These are phyloP conservation scores for Cordyceps tenuipes DNA, from an alignment of 2,329 filamentous ascomycete species.

Conservation along the genomic window DNA sequence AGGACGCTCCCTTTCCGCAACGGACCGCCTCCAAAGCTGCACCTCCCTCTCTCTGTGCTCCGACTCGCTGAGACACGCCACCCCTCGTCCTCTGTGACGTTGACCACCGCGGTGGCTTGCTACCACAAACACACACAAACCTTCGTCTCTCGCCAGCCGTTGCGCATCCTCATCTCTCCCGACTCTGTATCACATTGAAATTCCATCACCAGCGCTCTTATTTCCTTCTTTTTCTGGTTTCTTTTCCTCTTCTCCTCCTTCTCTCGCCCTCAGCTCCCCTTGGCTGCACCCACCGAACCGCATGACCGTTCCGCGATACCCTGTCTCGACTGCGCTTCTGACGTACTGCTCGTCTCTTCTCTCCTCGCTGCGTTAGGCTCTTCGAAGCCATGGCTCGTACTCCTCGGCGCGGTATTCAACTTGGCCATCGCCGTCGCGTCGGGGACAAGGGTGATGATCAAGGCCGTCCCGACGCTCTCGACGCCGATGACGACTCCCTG, in stretches of 20 bases:
- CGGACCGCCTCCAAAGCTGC: not conserved
- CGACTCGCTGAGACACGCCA: not conserved
- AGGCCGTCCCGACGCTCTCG: conserved; percentile 44
- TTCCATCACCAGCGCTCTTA: not conserved
- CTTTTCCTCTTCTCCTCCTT: not conserved
- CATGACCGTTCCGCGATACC: conserved; percentile 7
- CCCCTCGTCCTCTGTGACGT: conserved; percentile 5
- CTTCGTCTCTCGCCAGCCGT: not conserved
- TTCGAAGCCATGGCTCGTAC: conserved; percentile 33
- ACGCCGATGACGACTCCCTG: conserved; percentile 57
- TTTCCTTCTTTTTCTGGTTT: not conserved
- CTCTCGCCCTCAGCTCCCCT: not conserved
- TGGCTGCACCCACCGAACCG: not conserved
- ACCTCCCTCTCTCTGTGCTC: not conserved
- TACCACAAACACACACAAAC: not conserved
- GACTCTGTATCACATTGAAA: not conserved
- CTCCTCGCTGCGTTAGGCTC: conserved; percentile 13
- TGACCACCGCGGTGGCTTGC: not conserved
- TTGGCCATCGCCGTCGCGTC: conserved; percentile 59
- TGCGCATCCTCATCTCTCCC: not conserved
- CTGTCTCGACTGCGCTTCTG: conserved; percentile 12
- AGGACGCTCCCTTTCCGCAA: not conserved
- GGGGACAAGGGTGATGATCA: conserved; percentile 67
- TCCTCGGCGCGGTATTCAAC: conserved; percentile 54
- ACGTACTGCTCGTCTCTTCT: conserved; percentile 17